Conservation (phyloP, 73 alveolate genomes). For the Paramecium caudatum region DNA sequence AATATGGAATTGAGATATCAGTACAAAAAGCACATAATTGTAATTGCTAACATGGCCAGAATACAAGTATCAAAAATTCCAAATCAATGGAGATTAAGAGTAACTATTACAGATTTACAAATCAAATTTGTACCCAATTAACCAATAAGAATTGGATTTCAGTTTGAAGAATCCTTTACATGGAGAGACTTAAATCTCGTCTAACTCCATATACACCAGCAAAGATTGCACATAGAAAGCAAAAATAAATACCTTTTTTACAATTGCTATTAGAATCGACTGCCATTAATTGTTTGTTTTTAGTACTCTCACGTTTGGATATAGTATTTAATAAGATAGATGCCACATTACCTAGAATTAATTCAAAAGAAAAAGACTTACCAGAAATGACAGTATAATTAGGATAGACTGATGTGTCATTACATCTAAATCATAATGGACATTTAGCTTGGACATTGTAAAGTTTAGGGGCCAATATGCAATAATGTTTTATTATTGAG, state of each 20-base stretch:
- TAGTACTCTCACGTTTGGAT: neutral
- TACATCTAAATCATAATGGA: conserved; percentile 38
- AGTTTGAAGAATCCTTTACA: conserved; percentile 11
- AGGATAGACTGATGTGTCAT: neutral
- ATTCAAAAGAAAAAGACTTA: conserved; percentile 49
- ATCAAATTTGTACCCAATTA: neutral
- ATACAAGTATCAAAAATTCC: conserved; percentile 15
- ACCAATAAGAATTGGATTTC: conserved; percentile 51
- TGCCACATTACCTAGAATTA: conserved; percentile 2
- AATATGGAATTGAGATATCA: conserved; percentile 54
- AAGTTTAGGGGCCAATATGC: neutral
- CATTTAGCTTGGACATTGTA: neutral
- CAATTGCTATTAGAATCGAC: neutral
- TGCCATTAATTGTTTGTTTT: neutral
- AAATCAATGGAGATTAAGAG: conserved; percentile 19
- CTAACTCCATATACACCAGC: neutral
- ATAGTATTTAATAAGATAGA: neutral
- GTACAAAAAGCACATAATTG: conserved; percentile 47
- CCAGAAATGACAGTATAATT: neutral
- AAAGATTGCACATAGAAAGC: neutral
- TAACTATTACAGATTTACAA: neutral
- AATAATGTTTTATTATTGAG: neutral
- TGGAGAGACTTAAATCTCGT: conserved; percentile 11
- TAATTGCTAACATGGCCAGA: neutral
- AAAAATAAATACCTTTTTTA: neutral